Evolutionary conservation across 169 alveolate genomes (phyloP).

Genomic region (Plasmodium malariae): DNA sequence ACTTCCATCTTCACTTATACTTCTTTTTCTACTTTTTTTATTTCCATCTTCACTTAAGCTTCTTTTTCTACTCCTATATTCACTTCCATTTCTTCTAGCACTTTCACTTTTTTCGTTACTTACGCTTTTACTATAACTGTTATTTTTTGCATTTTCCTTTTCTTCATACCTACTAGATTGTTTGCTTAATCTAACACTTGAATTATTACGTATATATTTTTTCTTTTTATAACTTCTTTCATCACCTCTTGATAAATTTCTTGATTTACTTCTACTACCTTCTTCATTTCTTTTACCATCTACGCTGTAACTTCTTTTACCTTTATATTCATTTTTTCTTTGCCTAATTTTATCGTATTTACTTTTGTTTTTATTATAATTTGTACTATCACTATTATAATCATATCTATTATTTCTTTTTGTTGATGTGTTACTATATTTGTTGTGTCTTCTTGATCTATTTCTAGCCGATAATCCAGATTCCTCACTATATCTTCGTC

Average conservation of each 20-base stretch:
- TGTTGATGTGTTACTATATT: conserved; percentile 50
- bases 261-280: conserved; percentile 25
- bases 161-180: conserved; percentile 25
- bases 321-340: conserved; percentile 18
- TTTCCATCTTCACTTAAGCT: conserved; percentile 37
- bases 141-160: conserved; percentile 44
- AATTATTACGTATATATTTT: conserved; percentile 40
- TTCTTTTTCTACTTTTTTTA: conserved; percentile 40
- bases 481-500: conserved; percentile 70
- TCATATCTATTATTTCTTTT: conserved; percentile 48
- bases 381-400: conserved; percentile 37
- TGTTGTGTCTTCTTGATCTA: conserved; percentile 49
- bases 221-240: conserved; percentile 51
- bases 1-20: conserved; percentile 37
- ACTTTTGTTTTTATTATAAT: conserved; percentile 44
- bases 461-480: conserved; percentile 52
- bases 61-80: conserved; percentile 41
- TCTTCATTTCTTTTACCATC: conserved; percentile 20
- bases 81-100: conserved; percentile 10
- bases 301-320: conserved; percentile 56
- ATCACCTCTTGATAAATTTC: conserved; percentile 54
- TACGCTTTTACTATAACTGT: conserved; percentile 28
- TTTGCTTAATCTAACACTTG: conserved; percentile 68
- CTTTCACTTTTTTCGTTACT: not conserved
- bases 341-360: conserved; percentile 13